phyloP scores from a whole-genome alignment of 1,284 basidiomycete genomes.

The Vanrija sp. region DNA sequence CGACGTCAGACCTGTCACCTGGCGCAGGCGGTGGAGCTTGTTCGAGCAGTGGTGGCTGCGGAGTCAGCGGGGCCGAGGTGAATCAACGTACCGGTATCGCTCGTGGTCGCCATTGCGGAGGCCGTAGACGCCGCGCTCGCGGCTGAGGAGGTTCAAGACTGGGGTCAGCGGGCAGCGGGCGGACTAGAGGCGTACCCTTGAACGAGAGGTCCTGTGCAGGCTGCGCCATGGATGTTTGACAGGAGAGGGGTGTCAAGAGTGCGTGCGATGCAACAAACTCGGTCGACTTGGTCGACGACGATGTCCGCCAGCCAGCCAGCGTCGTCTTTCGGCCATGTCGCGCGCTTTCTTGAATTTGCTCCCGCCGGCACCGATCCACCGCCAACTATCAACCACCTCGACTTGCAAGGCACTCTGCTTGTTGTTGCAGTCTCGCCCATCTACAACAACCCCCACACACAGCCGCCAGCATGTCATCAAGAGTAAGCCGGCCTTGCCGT shows the following conservation, averaged over 20 bases:
- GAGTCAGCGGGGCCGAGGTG: neutral
- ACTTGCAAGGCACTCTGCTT: too few species aligned
- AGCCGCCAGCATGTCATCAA: slow-evolving; percentile 18
- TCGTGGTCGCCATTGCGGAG: slow-evolving; percentile 81
- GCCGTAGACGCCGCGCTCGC: slow-evolving; percentile 83
- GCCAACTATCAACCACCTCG: too few species aligned
- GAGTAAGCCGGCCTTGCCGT: slow-evolving; percentile 2
- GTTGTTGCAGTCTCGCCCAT: neutral
- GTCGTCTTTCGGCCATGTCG: too few species aligned
- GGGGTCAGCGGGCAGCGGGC: slow-evolving; percentile 3
- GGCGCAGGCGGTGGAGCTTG: slow-evolving; percentile 80
- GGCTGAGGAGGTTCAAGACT: slow-evolving; percentile 58
- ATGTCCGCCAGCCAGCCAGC: neutral
- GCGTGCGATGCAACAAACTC: too few species aligned
- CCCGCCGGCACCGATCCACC: neutral
- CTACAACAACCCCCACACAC: neutral
- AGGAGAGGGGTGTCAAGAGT: too few species aligned
- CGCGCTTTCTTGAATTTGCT: neutral
- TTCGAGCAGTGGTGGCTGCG: slow-evolving; percentile 82
- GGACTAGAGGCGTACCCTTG: slow-evolving; percentile 24
- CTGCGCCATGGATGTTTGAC: slow-evolving; percentile 2
- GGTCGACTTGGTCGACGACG: neutral
- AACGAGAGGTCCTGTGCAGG: slow-evolving; percentile 31
- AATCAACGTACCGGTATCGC: slow-evolving; percentile 66
- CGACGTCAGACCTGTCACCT: slow-evolving; percentile 76